Conservation (phyloP, 768 basidiomycete genomes). For the Suillus lakei region DNA sequence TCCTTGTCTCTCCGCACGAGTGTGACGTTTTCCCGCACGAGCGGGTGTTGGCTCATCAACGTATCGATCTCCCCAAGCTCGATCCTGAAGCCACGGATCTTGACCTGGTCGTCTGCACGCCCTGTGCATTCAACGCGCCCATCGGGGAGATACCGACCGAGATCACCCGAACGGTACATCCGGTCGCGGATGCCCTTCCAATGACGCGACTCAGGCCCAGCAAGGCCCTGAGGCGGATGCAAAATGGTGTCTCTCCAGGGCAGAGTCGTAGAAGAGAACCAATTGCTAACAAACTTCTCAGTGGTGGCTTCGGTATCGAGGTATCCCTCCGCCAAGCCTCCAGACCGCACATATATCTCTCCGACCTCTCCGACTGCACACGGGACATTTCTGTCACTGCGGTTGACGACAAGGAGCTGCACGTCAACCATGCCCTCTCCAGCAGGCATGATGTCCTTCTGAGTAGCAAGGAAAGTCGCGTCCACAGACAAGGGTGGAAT, state of each 20-base stretch:
- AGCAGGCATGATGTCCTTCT: conserved; percentile 98
- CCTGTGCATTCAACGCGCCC: conserved; percentile 97
- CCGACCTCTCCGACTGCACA: conserved; percentile 97
- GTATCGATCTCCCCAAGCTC: conserved; percentile 99
- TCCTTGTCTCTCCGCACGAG: conserved; percentile 96
- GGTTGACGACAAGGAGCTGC: conserved; percentile 94
- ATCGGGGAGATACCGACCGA: conserved; percentile 91
- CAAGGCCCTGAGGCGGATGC: conserved; percentile 56
- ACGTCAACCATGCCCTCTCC: conserved; percentile 98
- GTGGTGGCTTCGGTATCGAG: conserved; percentile 79
- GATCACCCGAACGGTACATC: conserved; percentile 97
- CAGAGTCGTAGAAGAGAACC: conserved; percentile 67
- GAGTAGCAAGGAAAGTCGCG: conserved; percentile 87
- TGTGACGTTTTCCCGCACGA: conserved; percentile 97
- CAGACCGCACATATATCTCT: conserved; percentile 97
- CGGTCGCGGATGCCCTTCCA: conserved; percentile 97
- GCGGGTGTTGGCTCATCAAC: conserved; percentile 89
- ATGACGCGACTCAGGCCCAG: conserved; percentile 74
- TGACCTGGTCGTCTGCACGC: conserved; percentile 97
- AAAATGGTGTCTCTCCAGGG: conserved; percentile 73
- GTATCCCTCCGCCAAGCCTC: conserved; percentile 95
- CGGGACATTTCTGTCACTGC: conserved; percentile 79
- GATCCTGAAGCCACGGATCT: conserved; percentile 98
- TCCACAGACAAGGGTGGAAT: conserved; percentile 87
- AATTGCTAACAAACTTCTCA: conserved; percentile 94